Percentiles rank a stretch among this genome's conserved stretches.
Evolutionary conservation across 176 grass and related monocot species (phyloP).

Genomic region (Aegilops umbellulata): DNA sequence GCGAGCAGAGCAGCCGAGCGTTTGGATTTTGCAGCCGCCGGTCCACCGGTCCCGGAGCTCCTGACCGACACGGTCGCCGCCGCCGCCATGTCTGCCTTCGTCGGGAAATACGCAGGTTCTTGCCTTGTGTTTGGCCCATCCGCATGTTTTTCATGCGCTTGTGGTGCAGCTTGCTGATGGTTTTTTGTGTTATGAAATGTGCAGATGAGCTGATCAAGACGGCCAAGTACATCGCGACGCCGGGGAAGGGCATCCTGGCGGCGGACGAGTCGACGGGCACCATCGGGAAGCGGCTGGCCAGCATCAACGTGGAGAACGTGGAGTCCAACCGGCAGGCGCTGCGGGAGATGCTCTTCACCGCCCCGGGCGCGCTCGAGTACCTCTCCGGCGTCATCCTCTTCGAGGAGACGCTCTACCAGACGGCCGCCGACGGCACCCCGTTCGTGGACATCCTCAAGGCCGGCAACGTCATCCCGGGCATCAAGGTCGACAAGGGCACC

Average conservation of each 20-base stretch:
- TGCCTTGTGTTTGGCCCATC: background rate
- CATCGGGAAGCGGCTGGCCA: slow-evolving; percentile 83
- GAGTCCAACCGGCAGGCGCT: slow-evolving; percentile 91
- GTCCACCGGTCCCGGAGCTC: background rate
- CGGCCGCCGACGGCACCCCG: slow-evolving; percentile 45
- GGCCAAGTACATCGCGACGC: slow-evolving; percentile 82
- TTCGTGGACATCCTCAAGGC: slow-evolving; percentile 76
- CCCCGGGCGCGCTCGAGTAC: slow-evolving; percentile 50
- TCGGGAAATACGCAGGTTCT: slow-evolving; percentile 91
- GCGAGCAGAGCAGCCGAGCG: slow-evolving; percentile 29
- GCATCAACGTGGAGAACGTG: slow-evolving; percentile 95
- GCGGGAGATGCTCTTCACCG: slow-evolving; percentile 78
- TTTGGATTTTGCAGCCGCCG: slow-evolving; percentile 44
- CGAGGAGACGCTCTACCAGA: slow-evolving; percentile 95
- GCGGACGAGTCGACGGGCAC: slow-evolving; percentile 92
- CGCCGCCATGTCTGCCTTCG: slow-evolving; percentile 83
- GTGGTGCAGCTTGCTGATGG: background rate
- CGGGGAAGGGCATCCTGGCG: slow-evolving; percentile 86
- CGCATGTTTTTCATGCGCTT: background rate
- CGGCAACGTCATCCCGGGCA: slow-evolving; percentile 62
- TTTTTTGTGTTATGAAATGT: background rate
- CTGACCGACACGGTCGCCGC: background rate
- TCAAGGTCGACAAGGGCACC: slow-evolving; percentile 97
- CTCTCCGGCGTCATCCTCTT: slow-evolving; percentile 93
- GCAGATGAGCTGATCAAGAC: slow-evolving; percentile 91